Evolutionary conservation across 2,329 filamentous ascomycete genomes (phyloP), one percentile per base, ranked within the genome.

Genomic region (Coniochaeta sp.): DNA sequence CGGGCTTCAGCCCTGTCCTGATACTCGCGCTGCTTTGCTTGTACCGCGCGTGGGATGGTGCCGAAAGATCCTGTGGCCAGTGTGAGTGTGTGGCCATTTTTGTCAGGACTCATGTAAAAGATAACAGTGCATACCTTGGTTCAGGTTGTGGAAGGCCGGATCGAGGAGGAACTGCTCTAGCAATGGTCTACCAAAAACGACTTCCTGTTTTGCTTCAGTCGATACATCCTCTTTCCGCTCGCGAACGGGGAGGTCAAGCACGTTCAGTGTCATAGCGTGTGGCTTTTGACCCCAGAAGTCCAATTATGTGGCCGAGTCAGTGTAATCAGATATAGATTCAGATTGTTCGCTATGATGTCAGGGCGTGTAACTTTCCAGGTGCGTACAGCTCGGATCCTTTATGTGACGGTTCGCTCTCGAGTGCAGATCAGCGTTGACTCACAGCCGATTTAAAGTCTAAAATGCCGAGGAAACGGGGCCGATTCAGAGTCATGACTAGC

Each of bases 31-130:
- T 88, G 79, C 57, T 79, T 80, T 16, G 81, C 73, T 17, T 80
- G 82, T 62, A 97, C 79, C 22, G 74, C 70, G 11, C 74, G 77
- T 3, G 93, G 92, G 67, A 88, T 86, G 1, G 88, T 87, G 36
- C 93, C 93, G 70, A 90, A 96, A 0, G 91, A 96, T 57, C 91
- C 89, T 86, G 66, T 70, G 58, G 58, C 33, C 34, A 3, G 40
- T 28, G 36, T 55, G 59, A 58, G 16, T 16, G n/a, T 28, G 31
- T 59, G 24, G n/a, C 9, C 16, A 9, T 3, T 4, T 40, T 40
- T n/a, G n/a, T 5, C 16, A 24, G 5, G 5, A 47, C 43, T 14
- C 43, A 6, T 5, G 47, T 14, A n/a, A 5, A 12, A 31, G 9
- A 6, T n/a, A 3, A 31, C 19, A 12, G 47, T 26, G n/a, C n/a